phyloP scores from a whole-genome alignment of 1,139 yeast genomes.

The Geotrichum armillariae region DNA sequence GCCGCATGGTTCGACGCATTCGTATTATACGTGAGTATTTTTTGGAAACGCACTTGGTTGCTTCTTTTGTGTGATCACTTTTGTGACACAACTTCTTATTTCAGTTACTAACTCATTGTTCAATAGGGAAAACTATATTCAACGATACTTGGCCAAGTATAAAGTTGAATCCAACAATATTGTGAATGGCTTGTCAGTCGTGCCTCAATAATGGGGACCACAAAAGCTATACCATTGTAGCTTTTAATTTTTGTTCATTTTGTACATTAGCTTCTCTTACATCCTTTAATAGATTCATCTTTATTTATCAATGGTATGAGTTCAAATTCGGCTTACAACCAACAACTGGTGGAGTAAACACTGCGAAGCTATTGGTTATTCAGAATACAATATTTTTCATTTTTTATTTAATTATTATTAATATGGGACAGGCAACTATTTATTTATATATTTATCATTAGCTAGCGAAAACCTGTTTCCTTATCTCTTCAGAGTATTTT shows the following conservation, averaged over 20 bases:
- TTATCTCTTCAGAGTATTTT: no score
- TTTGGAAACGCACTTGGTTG: no score
- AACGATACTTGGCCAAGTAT: conserved; percentile 9
- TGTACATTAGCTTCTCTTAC: no score
- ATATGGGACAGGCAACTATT: no score
- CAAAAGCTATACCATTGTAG: no score
- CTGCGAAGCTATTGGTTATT: neutral
- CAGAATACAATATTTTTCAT: neutral
- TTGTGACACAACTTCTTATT: conserved; percentile 23
- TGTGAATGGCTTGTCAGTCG: neutral
- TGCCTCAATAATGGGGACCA: neutral
- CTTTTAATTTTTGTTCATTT: no score
- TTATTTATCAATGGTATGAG: no score
- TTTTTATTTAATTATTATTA: neutral
- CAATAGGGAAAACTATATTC: conserved; percentile 12
- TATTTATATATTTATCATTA: no score
- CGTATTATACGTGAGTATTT: conserved; percentile 39
- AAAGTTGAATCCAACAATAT: neutral
- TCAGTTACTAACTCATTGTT: neutral
- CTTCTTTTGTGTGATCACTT: neutral
- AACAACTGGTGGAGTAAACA: no score
- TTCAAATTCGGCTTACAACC: no score
- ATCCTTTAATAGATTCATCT: no score
- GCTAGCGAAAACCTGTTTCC: no score
- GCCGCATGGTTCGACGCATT: conserved; percentile 42